phyloP scores from a whole-genome alignment of 1,139 yeast species.

The Yamadazyma blattariae region DNA sequence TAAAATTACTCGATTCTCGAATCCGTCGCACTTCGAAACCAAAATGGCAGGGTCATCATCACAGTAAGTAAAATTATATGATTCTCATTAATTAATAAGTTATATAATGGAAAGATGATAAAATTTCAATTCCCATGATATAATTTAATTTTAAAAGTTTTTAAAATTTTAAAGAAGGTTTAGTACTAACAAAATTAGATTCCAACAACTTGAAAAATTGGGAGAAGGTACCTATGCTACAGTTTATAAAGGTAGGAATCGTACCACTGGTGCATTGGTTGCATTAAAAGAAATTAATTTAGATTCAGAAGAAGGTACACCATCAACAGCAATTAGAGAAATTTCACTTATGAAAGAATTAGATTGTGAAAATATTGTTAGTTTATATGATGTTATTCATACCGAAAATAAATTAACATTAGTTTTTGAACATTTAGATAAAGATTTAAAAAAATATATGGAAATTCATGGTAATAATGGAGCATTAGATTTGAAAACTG shows the following conservation, averaged over 20 bases:
- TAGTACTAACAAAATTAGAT: conserved; percentile 22
- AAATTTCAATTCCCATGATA: too few relatives aligned
- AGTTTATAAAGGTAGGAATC: conserved; percentile 91
- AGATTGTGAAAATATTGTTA: conserved; percentile 90
- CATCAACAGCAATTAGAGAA: conserved; percentile 96
- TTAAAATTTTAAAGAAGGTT: too few relatives aligned
- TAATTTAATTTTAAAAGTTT: too few relatives aligned
- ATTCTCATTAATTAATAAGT: too few relatives aligned
- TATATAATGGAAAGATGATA: too few relatives aligned
- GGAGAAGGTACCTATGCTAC: conserved; percentile 99
- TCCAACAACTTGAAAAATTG: conserved; percentile 74
- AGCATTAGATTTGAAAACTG: conserved; percentile 74
- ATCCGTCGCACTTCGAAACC: conserved; percentile 1
- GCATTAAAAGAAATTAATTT: conserved; percentile 92
- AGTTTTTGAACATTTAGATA: conserved; percentile 92
- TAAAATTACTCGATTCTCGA: too few relatives aligned
- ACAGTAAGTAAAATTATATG: conserved; percentile 33
- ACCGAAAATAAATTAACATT: conserved; percentile 92
- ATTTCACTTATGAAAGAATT: conserved; percentile 95
- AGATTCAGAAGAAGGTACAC: conserved; percentile 97
- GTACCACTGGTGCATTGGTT: conserved; percentile 87
- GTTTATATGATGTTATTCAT: conserved; percentile 92
- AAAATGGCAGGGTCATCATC: conserved; percentile 26
- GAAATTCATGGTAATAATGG: conserved; percentile 82
- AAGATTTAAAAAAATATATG: conserved; percentile 92